Evolutionary conservation across 176 grass and related monocot species (phyloP).

Genomic region (Otatea glauca): DNA sequence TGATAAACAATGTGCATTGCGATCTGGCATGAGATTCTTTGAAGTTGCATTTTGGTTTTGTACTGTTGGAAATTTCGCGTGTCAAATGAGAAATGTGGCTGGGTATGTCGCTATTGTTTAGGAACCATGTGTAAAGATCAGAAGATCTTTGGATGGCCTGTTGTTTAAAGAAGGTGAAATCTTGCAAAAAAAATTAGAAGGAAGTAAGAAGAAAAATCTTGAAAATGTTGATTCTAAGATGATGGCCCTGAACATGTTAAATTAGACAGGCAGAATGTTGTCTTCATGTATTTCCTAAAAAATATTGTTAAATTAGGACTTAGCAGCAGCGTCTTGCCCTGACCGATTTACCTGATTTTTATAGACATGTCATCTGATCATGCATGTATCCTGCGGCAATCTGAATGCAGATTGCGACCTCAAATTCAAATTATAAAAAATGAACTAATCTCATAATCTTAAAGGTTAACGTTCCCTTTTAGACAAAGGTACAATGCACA

Average conservation of each 20-base stretch:
- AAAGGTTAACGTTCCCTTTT: not conserved
- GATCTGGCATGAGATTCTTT: not conserved
- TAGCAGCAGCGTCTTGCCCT: too few species aligned
- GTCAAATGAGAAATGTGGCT: not conserved
- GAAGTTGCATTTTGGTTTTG: not conserved
- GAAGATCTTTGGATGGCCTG: not conserved
- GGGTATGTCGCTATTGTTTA: not conserved
- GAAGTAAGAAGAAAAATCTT: too few species aligned
- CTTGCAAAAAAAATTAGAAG: too few species aligned
- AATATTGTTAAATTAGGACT: not conserved
- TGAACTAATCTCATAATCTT: not conserved
- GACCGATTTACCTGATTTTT: not conserved
- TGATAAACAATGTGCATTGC: not conserved
- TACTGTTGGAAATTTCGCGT: not conserved
- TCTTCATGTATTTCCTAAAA: not conserved
- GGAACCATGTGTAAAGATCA: not conserved
- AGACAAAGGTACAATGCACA: not conserved
- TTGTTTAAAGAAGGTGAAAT: not conserved
- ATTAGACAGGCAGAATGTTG: not conserved
- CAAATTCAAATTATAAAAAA: not conserved
- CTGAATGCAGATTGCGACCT: not conserved
- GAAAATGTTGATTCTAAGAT: not conserved
- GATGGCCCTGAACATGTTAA: not conserved
- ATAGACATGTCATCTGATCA: not conserved
- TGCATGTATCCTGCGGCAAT: not conserved